Evolutionary conservation across 2,329 filamentous ascomycete species (phyloP).

Genomic region (Lasiodiplodia theobromae): DNA sequence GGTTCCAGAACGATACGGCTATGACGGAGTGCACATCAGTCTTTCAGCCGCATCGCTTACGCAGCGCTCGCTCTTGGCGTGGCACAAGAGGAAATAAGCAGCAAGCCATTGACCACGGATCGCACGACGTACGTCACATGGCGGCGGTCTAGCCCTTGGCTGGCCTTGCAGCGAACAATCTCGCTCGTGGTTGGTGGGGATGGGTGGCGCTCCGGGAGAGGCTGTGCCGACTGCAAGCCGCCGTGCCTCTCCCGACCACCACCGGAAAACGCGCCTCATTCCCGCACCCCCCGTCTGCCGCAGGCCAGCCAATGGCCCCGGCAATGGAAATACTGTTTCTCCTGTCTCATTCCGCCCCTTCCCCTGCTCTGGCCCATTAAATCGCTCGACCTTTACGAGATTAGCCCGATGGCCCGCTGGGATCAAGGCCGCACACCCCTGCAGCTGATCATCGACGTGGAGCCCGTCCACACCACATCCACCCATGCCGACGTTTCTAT

Average conservation of each 20-base stretch:
- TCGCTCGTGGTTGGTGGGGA: conserved; percentile 9
- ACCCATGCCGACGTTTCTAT: conserved; percentile 23
- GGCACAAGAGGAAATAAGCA: too few species aligned
- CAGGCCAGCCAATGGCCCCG: neutral
- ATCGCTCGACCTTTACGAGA: conserved; percentile 28
- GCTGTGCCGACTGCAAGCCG: conserved; percentile 11
- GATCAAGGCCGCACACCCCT: conserved; percentile 24
- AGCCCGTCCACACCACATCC: conserved; percentile 4
- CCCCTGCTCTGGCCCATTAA: neutral
- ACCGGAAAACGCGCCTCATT: neutral
- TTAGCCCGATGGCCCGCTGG: conserved; percentile 24
- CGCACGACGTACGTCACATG: conserved; percentile 10
- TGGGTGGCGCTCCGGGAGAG: conserved; percentile 21
- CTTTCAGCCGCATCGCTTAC: neutral
- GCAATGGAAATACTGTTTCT: conserved; percentile 25
- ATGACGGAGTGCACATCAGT: neutral
- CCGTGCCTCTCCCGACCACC: conserved; percentile 25
- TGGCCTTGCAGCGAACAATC: conserved; percentile 17
- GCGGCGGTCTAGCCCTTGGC: neutral
- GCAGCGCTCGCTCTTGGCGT: neutral
- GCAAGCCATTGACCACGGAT: conserved; percentile 6
- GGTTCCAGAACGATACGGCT: neutral
- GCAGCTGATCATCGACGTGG: conserved; percentile 28
- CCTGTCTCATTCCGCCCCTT: conserved; percentile 23
- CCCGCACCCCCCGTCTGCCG: neutral